Evolutionary conservation across 352 stramenopile genomes (phyloP), one percentile per base, ranked within the genome.

Genomic region (Pythium brassicae): DNA sequence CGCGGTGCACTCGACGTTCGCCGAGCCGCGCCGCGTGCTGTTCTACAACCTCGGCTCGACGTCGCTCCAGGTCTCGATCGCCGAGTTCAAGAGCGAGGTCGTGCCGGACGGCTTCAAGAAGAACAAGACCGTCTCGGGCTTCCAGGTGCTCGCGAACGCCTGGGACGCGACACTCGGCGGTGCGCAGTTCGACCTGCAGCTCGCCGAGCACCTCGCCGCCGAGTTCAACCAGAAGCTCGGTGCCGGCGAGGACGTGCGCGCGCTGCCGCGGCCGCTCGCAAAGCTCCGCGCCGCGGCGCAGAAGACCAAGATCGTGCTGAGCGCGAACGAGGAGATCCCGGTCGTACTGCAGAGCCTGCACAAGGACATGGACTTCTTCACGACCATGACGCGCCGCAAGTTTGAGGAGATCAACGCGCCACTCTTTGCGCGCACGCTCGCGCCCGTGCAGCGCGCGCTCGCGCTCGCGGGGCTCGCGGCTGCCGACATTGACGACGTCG

Each of bases 11-110:
- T 85, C 94, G 35, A 89, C 87, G 26, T 97, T 96, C 62, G 49
- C 68, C 17, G 78, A 85, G 45, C 94, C 96, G 23, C 82, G 95
- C 50, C 83, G 83, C 43, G 86, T 99, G 26, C 61, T 99, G 25
- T 98, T 99, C 63, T 99, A 99, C 89, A 99, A 99, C 77, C 88
- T 99, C 80, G 97, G 97, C 55, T 95, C 92, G 9, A 94, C 84
- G 19, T 88, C 86, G 11, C 59, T 97, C 29, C 93, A 98, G 67
- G 86, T 94, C 15, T 89, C 67, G 22, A 70, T 98, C 4, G 84
- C 96, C 4, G 73, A 89, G 62, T 97, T 96, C 66, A 86, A 78
- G 19, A 89, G 72, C 44, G 94, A 97, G 57, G 65, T 81, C 4
- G 71, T 89, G 40, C 86, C 94, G 10, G 83, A 94, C 57, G 82